phyloP scores from a whole-genome alignment of 1,139 yeast genomes.

The Debaryomyces nepalensis region DNA sequence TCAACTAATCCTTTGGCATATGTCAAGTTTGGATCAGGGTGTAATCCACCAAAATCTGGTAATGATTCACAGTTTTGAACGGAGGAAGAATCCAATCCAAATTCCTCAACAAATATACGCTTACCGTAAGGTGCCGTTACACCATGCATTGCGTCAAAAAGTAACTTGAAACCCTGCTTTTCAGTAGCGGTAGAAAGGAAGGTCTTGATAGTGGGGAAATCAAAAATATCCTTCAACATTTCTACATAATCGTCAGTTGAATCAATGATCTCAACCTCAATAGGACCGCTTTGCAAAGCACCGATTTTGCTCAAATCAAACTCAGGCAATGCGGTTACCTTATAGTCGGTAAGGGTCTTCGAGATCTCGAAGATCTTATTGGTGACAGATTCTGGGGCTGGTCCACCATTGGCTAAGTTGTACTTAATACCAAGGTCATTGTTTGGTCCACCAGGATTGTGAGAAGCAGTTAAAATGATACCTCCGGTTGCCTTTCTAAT shows the following conservation, averaged over 20 bases:
- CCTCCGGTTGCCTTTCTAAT: slow-evolving; percentile 86
- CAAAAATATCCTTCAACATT: slow-evolving; percentile 85
- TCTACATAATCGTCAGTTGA: slow-evolving; percentile 77
- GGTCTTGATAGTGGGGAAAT: slow-evolving; percentile 76
- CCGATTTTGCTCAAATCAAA: slow-evolving; percentile 71
- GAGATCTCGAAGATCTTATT: slow-evolving; percentile 80
- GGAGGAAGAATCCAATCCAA: slow-evolving; percentile 71
- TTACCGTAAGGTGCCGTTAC: slow-evolving; percentile 97
- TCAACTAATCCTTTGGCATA: slow-evolving; percentile 89
- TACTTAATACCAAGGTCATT: slow-evolving; percentile 96
- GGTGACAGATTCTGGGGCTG: slow-evolving; percentile 97
- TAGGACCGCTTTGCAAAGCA: slow-evolving; percentile 50
- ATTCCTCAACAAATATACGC: slow-evolving; percentile 80
- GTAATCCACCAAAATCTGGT: slow-evolving; percentile 96
- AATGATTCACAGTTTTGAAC: slow-evolving; percentile 80
- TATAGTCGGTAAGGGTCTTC: slow-evolving; percentile 60
- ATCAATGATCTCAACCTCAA: slow-evolving; percentile 81
- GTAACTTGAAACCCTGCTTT: slow-evolving; percentile 61
- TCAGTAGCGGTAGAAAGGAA: slow-evolving; percentile 58
- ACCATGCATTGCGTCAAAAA: slow-evolving; percentile 92
- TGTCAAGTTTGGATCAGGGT: slow-evolving; percentile 97
- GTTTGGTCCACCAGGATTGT: slow-evolving; percentile 97
- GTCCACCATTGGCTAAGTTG: slow-evolving; percentile 94
- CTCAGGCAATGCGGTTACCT: slow-evolving; percentile 57
- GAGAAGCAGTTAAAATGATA: slow-evolving; percentile 93